A percentile compares a stretch with the other conserved stretches of the same genome.
phyloP scores from a whole-genome alignment of 768 basidiomycete genomes.

The Phaeotremella fagi region DNA sequence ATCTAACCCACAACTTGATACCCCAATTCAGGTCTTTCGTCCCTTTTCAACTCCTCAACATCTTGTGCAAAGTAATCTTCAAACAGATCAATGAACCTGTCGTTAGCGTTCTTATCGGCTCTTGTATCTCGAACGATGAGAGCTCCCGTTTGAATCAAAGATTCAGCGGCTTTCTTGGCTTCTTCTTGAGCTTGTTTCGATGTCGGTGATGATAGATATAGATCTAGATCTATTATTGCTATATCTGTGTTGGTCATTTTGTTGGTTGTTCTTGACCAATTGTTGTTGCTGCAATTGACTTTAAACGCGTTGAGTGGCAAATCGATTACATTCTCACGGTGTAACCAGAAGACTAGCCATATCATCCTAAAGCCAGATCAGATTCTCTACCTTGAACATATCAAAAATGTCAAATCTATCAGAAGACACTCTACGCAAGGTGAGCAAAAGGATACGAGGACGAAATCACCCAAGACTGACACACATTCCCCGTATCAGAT shows the following conservation, averaged over 20 bases:
- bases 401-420: conserved; percentile 57
- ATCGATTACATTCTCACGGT: not conserved
- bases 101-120: conserved; percentile 75
- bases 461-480: too few relatives aligned
- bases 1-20: conserved; percentile 58
- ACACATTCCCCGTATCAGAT: too few relatives aligned
- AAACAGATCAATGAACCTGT: conserved; percentile 74
- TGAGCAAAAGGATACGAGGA: too few relatives aligned
- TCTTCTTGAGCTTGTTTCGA: conserved; percentile 13
- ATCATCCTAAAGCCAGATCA: too few relatives aligned
- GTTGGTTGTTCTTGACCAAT: too few relatives aligned
- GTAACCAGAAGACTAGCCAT: too few relatives aligned
- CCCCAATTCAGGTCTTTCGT: conserved; percentile 76
- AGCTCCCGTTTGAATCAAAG: conserved; percentile 78
- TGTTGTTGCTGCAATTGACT: too few relatives aligned
- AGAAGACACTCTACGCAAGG: conserved; percentile 80
- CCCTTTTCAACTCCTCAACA: conserved; percentile 59
- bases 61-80: conserved; percentile 91
- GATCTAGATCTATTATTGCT: conserved; percentile 31
- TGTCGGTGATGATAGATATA: conserved; percentile 29
- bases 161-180: conserved; percentile 65
- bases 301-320: not conserved
- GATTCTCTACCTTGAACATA: too few relatives aligned
- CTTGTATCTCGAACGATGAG: conserved; percentile 79
- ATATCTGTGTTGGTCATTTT: not conserved